Evolutionary conservation across 441 rosid genomes (phyloP), one percentile per base, ranked within the genome.

Genomic region (Populus hybrid): DNA sequence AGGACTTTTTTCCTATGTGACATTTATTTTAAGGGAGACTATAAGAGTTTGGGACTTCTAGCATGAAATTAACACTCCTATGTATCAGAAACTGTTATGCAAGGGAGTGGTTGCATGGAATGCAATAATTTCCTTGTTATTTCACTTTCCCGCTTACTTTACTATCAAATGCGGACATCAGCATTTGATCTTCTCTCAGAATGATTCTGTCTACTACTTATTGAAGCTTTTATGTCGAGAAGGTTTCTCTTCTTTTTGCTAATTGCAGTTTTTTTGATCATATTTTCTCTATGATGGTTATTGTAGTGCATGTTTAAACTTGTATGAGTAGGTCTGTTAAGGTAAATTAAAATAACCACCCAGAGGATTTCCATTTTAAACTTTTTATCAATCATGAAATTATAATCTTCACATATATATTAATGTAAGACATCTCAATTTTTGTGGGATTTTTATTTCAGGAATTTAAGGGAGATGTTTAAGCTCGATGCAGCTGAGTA

Each of bases 381-480:
- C n/a, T 53, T 53, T 53, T 18, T 16, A 53, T 53, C 61, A 53
- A 53, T 6, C 61, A 53, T 53, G 61, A 16, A 53, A 16, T 53
- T 53, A 53, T 53, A 53, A 53, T 16, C 61, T 53, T 53, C 61
- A 53, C 61, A 53, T 53, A 53, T 53, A 53, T 53, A 53, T 53
- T 53, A 53, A 35, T 35, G 38, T 6, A 35, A 40, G 63, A 71
- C 67, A 38, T 38, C 72, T 80, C n/a, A 66, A 59, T 75, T 46
- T 35, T n/a, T 79, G 12, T 65, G 59, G 80, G 78, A 70, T 76
- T 74, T 66, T 65, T 69, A 76, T 80, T 77, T 78, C 82, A 96
- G 99, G 94, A 92, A 94, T 83, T 81, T 96, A 77, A 91, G 99
- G 84, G 97, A 96, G 87, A 87, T 96, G 98, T 96, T 96, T 89